Evolutionary conservation across 305 asterid species (phyloP).

Genomic region (Fraxinus xanthoxyloides): DNA sequence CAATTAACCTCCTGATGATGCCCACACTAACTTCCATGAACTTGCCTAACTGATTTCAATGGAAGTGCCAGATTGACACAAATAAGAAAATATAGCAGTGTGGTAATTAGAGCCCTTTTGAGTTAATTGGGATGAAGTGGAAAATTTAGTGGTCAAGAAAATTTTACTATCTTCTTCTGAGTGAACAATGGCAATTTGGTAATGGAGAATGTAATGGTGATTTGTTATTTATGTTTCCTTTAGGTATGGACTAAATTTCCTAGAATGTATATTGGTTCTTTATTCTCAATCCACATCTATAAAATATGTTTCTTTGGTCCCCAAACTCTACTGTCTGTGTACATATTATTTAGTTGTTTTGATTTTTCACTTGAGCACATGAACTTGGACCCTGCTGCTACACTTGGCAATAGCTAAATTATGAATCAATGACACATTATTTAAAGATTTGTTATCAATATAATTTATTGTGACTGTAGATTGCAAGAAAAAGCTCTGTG

Average conservation of each 20-base stretch:
- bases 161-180: background rate
- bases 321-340: background rate
- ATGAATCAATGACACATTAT: constrained; percentile 12
- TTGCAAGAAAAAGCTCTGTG: constrained; percentile 85
- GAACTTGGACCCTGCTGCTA: constrained; percentile 1
- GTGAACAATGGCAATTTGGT: background rate
- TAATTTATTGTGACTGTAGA: constrained; percentile 43
- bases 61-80: background rate
- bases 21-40: background rate
- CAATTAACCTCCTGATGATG: too few species aligned
- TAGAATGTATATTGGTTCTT: background rate
- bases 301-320: background rate
- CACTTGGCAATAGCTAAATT: constrained; percentile 1
- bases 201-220: background rate
- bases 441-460: background rate
- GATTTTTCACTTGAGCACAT: background rate
- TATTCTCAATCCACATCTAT: background rate
- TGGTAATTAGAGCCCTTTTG: background rate
- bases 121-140: background rate
- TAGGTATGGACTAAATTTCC: background rate
- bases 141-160: background rate
- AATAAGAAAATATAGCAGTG: background rate
- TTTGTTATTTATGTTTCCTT: background rate
- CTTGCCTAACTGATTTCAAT: background rate
- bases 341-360: background rate